Percentiles rank a stretch among this genome's conserved stretches.
phyloP scores from a whole-genome alignment of 1,139 yeast species.

The Candida sp. region DNA sequence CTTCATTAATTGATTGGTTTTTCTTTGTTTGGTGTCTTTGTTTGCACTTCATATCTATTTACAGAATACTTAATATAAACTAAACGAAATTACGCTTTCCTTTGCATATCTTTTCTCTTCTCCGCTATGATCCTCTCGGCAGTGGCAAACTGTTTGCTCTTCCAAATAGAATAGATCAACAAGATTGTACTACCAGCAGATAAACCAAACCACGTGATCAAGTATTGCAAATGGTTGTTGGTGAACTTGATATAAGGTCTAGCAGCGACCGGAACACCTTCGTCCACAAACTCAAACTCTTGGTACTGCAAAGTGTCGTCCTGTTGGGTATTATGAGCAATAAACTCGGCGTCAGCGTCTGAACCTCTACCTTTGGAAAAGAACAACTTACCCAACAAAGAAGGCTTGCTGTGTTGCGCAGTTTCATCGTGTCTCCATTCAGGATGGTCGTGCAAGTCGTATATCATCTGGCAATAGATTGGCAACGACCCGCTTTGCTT shows the following conservation, averaged over 20 bases:
- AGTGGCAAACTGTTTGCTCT: conserved; percentile 31
- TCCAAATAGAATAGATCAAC: conserved; percentile 43
- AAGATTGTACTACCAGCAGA: conserved; percentile 72
- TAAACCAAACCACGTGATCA: conserved; percentile 95
- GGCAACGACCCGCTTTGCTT: conserved; percentile 68
- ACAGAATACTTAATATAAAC: neutral
- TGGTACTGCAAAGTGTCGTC: conserved; percentile 45
- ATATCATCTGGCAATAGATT: conserved; percentile 76
- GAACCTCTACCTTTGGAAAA: conserved; percentile 12
- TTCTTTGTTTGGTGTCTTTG: neutral
- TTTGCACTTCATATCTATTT: neutral
- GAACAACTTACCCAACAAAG: conserved; percentile 16
- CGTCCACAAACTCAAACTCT: conserved; percentile 58
- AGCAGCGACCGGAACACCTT: conserved; percentile 93
- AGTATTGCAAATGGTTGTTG: conserved; percentile 91
- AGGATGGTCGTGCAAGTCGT: conserved; percentile 65
- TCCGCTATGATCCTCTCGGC: conserved; percentile 49
- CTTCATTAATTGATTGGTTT: conserved; percentile 13
- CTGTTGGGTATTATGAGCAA: conserved; percentile 20
- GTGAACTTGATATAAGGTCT: conserved; percentile 78
- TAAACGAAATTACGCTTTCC: conserved; percentile 5
- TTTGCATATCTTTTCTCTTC: conserved; percentile 42
- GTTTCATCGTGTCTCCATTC: conserved; percentile 39
- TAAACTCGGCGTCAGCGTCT: conserved; percentile 23
- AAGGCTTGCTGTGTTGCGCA: conserved; percentile 7